A percentile compares a stretch with the other conserved stretches of the same genome.
These are phyloP conservation scores for Globisporangium carolinianum DNA, from an alignment of 352 stramenopile genomes.

Conservation along the genomic window DNA sequence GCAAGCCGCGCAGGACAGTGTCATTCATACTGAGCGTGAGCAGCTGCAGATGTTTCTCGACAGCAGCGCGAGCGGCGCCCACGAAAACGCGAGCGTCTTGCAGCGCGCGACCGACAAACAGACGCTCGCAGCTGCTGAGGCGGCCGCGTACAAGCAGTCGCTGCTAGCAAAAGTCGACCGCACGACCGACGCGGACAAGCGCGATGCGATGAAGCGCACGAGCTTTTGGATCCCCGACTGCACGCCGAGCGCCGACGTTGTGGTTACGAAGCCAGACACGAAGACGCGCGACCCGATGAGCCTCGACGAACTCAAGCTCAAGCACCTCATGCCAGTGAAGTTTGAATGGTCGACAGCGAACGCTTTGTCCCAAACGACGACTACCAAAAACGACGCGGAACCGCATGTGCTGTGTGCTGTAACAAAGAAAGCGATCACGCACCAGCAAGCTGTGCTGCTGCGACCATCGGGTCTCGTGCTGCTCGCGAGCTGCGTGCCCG, in stretches of 20 bases:
- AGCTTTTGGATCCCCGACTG: constrained; percentile 86
- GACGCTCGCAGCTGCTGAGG: not conserved
- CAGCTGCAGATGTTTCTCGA: constrained; percentile 51
- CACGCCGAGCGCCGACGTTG: constrained; percentile 48
- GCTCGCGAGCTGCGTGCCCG: constrained; percentile 72
- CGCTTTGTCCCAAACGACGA: too few relatives aligned
- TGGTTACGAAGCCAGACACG: constrained; percentile 50
- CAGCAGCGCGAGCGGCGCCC: constrained; percentile 16
- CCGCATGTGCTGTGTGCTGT: constrained; percentile 62
- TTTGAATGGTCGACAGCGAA: constrained; percentile 49
- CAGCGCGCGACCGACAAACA: not conserved
- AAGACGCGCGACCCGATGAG: constrained; percentile 82
- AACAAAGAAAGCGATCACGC: constrained; percentile 79
- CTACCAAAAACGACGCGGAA: constrained; percentile 13
- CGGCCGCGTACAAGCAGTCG: constrained; percentile 23
- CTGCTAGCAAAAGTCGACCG: constrained; percentile 71
- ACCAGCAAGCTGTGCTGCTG: constrained; percentile 70
- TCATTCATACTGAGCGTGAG: constrained; percentile 39
- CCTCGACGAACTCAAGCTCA: constrained; percentile 77
- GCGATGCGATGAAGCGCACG: constrained; percentile 70
- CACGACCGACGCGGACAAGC: constrained; percentile 63
- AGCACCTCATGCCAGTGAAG: constrained; percentile 84
- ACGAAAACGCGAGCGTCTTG: constrained; percentile 3
- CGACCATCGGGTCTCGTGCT: constrained; percentile 73
- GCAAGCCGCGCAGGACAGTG: constrained; percentile 39